Evolutionary conservation across 1,139 yeast species (phyloP).

Genomic region (Candida sp.): DNA sequence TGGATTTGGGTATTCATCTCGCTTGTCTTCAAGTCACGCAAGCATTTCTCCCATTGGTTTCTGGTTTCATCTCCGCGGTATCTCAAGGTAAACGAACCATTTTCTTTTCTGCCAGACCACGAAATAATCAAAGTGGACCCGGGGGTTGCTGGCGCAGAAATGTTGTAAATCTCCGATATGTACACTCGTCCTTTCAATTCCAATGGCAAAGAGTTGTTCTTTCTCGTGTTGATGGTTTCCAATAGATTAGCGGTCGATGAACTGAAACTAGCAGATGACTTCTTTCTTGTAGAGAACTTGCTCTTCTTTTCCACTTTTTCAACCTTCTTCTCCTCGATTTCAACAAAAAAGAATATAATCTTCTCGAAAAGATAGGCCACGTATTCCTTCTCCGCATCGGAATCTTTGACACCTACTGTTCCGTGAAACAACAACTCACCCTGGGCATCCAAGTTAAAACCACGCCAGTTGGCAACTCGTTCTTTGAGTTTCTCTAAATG

Average conservation of each 20-base stretch:
- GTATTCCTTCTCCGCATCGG: constrained; percentile 85
- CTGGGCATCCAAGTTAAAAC: constrained; percentile 81
- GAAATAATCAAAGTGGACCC: constrained; percentile 68
- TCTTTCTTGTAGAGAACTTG: constrained; percentile 46
- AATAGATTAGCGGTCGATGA: constrained; percentile 40
- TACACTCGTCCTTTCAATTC: constrained; percentile 75
- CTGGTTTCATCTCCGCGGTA: constrained; percentile 74
- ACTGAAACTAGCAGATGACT: constrained; percentile 36
- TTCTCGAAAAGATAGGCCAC: constrained; percentile 89
- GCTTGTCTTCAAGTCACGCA: constrained; percentile 46
- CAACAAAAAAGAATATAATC: constrained; percentile 80
- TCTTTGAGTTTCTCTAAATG: constrained; percentile 69
- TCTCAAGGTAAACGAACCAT: constrained; percentile 72
- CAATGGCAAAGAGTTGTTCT: constrained; percentile 39
- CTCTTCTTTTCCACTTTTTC: constrained; percentile 31
- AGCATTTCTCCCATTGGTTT: constrained; percentile 71
- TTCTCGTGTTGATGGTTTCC: constrained; percentile 36
- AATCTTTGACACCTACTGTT: constrained; percentile 74
- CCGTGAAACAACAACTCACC: constrained; percentile 88
- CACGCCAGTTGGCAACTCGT: constrained; percentile 91
- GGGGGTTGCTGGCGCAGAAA: constrained; percentile 38
- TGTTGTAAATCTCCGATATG: constrained; percentile 66
- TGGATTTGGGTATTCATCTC: constrained; percentile 49
- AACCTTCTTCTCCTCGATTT: constrained; percentile 26
- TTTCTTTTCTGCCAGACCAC: constrained; percentile 82